phyloP scores from a whole-genome alignment of 805 yeast genomes.

The Metschnikowia santaceciliae region DNA sequence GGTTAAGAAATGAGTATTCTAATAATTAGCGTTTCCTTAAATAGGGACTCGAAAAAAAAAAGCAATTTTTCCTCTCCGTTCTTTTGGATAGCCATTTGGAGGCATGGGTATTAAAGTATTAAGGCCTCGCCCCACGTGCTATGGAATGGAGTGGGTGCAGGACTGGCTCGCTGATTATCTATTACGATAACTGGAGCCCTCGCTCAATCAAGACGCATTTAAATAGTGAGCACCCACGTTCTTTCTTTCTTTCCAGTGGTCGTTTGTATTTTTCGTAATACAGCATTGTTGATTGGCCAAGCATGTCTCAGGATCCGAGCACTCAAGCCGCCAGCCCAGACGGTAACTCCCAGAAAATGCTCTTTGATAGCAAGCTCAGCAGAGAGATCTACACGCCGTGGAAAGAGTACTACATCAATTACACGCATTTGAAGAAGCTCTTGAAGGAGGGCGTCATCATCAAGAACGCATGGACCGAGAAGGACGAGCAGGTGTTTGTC shows the following conservation, averaged over 20 bases:
- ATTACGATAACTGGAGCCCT: background rate
- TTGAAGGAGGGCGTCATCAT: slow-evolving; percentile 62
- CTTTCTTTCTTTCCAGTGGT: background rate
- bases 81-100: too few species aligned
- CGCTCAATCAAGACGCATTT: background rate
- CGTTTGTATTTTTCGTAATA: background rate
- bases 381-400: slow-evolving; percentile 85
- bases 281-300: background rate
- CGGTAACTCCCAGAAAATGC: slow-evolving; percentile 44
- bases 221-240: background rate
- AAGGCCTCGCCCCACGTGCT: slow-evolving; percentile 1
- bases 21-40: too few species aligned
- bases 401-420: slow-evolving; percentile 69
- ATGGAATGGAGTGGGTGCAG: background rate
- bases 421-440: slow-evolving; percentile 60
- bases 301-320: background rate
- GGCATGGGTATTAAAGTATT: background rate
- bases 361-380: slow-evolving; percentile 80
- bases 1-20: too few species aligned
- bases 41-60: too few species aligned
- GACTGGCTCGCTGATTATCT: background rate
- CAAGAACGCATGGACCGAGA: slow-evolving; percentile 57
- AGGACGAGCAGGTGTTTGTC: slow-evolving; percentile 69
- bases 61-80: too few species aligned
- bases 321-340: background rate